Conservation (phyloP, 2,329 filamentous ascomycete species). For the Aspergillus spinulosporus region DNA sequence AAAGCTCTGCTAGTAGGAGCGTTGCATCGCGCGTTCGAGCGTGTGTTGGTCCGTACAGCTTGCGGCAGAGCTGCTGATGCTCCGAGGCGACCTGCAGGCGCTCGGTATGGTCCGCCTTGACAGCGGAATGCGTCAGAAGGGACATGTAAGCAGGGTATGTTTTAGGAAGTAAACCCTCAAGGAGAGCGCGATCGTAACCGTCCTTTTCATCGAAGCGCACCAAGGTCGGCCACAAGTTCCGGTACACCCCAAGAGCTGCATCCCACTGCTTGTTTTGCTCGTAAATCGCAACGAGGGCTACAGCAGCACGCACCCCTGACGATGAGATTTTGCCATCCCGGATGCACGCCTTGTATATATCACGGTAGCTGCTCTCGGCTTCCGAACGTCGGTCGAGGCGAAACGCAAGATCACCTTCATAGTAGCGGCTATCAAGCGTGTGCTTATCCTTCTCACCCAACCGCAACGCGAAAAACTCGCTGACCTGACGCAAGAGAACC, state of each 20-base stretch:
- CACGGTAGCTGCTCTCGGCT: constrained; percentile 46
- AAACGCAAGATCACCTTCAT: constrained; percentile 48
- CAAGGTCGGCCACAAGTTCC: constrained; percentile 50
- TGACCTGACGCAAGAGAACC: constrained; percentile 32
- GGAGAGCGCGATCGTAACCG: constrained; percentile 36
- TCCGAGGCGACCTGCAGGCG: constrained; percentile 51
- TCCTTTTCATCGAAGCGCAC: constrained; percentile 45
- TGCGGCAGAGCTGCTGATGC: constrained; percentile 50
- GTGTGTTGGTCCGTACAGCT: constrained; percentile 38
- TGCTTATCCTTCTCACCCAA: constrained; percentile 43
- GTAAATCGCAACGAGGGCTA: constrained; percentile 49
- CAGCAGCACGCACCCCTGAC: constrained; percentile 49
- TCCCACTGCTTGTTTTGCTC: constrained; percentile 48
- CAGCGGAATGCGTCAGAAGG: constrained; percentile 48
- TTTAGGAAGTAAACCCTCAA: constrained; percentile 47
- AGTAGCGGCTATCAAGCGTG: constrained; percentile 52
- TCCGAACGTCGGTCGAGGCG: constrained; percentile 40
- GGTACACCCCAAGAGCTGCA: constrained; percentile 50
- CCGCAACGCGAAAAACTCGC: constrained; percentile 33
- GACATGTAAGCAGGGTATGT: constrained; percentile 52
- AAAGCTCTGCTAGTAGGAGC: constrained; percentile 47
- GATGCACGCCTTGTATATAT: constrained; percentile 45
- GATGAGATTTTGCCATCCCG: constrained; percentile 31
- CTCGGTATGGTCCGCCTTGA: constrained; percentile 44
- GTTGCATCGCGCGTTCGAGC: constrained; percentile 42